Evolutionary conservation across 2,329 filamentous ascomycete genomes (phyloP).

Genomic region (Domatiomyces catenatus): DNA sequence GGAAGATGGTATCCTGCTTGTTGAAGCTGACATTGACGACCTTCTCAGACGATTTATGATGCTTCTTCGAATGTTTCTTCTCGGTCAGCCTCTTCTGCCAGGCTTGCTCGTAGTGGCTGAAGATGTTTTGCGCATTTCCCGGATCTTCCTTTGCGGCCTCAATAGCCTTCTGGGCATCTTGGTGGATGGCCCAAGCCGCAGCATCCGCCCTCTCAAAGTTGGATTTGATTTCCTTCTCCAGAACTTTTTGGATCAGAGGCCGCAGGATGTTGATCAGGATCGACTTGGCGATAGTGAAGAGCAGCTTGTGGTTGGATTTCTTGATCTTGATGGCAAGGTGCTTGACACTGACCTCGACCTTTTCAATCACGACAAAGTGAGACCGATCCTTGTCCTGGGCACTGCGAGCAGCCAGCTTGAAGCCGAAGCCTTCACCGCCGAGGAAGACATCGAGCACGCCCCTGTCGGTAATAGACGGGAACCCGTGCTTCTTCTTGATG

Average conservation of each 20-base stretch:
- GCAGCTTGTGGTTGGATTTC: conserved; percentile 85
- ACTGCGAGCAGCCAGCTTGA: conserved; percentile 78
- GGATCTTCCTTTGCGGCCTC: conserved; percentile 53
- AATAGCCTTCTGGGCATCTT: conserved; percentile 61
- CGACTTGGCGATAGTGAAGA: conserved; percentile 78
- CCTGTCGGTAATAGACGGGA: conserved; percentile 72
- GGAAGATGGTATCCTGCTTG: conserved; percentile 83
- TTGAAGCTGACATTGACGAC: conserved; percentile 74
- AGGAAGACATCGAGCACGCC: conserved; percentile 82
- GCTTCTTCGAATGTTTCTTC: conserved; percentile 57
- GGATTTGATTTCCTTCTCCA: conserved; percentile 80
- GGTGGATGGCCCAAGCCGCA: conserved; percentile 60
- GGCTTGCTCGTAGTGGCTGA: conserved; percentile 66
- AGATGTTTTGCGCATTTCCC: conserved; percentile 64
- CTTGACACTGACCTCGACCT: conserved; percentile 68
- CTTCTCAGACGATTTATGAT: conserved; percentile 46
- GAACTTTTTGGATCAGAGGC: conserved; percentile 68
- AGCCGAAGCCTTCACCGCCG: conserved; percentile 73
- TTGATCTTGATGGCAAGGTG: conserved; percentile 76
- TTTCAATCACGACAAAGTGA: conserved; percentile 90
- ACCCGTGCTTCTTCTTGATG: conserved; percentile 86
- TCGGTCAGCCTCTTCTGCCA: conserved; percentile 58
- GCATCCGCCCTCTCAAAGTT: conserved; percentile 61
- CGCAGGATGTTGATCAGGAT: conserved; percentile 69
- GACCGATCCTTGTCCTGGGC: conserved; percentile 59